These are phyloP conservation scores for Paraleonurus japonicus DNA, from an alignment of 257 asterid genomes.

Conservation along the genomic window DNA sequence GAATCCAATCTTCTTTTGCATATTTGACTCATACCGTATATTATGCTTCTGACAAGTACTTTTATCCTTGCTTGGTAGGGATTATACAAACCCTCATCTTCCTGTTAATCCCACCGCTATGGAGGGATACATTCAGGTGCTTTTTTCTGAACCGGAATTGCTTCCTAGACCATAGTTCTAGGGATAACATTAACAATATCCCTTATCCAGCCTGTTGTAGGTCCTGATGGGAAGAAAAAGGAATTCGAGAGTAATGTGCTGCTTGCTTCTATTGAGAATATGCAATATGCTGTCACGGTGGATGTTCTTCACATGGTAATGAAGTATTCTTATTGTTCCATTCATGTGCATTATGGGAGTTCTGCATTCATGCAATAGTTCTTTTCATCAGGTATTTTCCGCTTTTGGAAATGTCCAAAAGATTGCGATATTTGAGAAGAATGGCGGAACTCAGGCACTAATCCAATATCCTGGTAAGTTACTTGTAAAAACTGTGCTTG, in stretches of 20 bases:
- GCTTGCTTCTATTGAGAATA: slow-evolving; percentile 78
- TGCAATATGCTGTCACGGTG: slow-evolving; percentile 80
- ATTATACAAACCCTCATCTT: slow-evolving; percentile 82
- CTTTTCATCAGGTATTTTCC: slow-evolving; percentile 64
- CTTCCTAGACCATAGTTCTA: slow-evolving; percentile 15
- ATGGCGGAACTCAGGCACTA: slow-evolving; percentile 83
- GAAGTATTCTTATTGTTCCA: slow-evolving; percentile 15
- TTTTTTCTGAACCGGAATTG: slow-evolving; percentile 22
- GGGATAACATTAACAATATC: slow-evolving; percentile 23
- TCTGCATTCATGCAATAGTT: neutral
- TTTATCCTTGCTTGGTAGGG: slow-evolving; percentile 50
- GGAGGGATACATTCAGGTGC: slow-evolving; percentile 73
- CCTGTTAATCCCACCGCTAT: slow-evolving; percentile 81
- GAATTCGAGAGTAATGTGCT: slow-evolving; percentile 80
- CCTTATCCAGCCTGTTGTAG: slow-evolving; percentile 68
- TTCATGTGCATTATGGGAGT: neutral
- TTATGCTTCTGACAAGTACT: slow-evolving; percentile 25
- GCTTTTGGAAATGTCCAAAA: slow-evolving; percentile 76
- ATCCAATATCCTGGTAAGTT: slow-evolving; percentile 75
- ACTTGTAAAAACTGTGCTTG: slow-evolving; percentile 11
- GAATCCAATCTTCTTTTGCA: slow-evolving; percentile 2
- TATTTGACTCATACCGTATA: slow-evolving; percentile 2
- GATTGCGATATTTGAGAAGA: slow-evolving; percentile 89
- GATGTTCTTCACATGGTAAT: slow-evolving; percentile 72
- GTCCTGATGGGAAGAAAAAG: slow-evolving; percentile 73